phyloP scores from a whole-genome alignment of 345 rosid genomes.

The Eucalyptus polybractea region DNA sequence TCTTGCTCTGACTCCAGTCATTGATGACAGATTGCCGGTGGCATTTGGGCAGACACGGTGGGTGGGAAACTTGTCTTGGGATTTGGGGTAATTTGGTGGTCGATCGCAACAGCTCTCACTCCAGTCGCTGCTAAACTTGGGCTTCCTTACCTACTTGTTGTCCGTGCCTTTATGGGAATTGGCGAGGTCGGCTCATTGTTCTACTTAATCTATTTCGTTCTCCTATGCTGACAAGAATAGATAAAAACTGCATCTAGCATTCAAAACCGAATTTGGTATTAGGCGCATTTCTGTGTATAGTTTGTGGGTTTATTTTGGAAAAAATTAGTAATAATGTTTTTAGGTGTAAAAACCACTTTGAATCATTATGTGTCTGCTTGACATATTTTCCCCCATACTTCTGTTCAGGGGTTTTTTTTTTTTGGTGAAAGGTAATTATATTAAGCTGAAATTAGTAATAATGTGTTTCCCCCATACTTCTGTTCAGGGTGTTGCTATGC shows the following conservation, averaged over 20 bases:
- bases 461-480: background rate
- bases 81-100: slow-evolving; percentile 95
- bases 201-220: background rate
- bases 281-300: background rate
- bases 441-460: too few relatives aligned
- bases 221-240: background rate
- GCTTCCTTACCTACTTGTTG: slow-evolving; percentile 72
- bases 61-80: slow-evolving; percentile 86
- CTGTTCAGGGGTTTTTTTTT: slow-evolving; percentile 49
- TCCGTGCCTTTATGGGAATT: slow-evolving; percentile 89
- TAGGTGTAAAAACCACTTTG: background rate
- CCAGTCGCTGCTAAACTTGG: slow-evolving; percentile 90
- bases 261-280: background rate
- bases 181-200: slow-evolving; percentile 55
- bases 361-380: background rate
- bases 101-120: slow-evolving; percentile 71
- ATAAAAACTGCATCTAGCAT: background rate
- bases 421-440: too few relatives aligned
- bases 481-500: slow-evolving; percentile 95
- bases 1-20: background rate
- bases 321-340: background rate
- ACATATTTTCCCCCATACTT: background rate
- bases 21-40: slow-evolving; percentile 71
- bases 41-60: slow-evolving; percentile 91
- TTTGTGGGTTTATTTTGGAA: background rate